These are phyloP conservation scores for Cryphonectria naterciae DNA, from an alignment of 2,329 filamentous ascomycete genomes.

Conservation along the genomic window DNA sequence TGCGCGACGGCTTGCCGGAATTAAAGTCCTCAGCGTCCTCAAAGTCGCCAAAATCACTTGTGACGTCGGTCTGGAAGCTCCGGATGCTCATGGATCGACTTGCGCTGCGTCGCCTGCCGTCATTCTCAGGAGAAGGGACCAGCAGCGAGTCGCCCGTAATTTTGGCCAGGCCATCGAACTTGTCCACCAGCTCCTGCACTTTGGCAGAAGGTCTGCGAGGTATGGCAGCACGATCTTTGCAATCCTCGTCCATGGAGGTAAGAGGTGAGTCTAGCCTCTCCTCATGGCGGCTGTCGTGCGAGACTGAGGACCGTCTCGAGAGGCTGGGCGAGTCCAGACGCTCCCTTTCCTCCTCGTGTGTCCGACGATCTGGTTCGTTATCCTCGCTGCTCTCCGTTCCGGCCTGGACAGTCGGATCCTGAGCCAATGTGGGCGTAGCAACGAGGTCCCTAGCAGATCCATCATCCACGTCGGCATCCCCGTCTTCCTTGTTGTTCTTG, in stretches of 20 bases:
- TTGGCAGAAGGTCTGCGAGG: slow-evolving; percentile 45
- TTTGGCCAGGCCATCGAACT: slow-evolving; percentile 52
- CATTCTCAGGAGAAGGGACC: slow-evolving; percentile 8
- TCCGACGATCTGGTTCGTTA: background rate
- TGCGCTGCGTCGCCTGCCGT: slow-evolving; percentile 21
- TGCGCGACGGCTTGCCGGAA: slow-evolving; percentile 22
- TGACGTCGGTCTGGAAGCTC: slow-evolving; percentile 27
- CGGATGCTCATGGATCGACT: slow-evolving; percentile 22
- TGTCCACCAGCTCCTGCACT: slow-evolving; percentile 54
- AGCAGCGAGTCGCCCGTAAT: slow-evolving; percentile 18
- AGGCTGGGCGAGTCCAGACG: slow-evolving; percentile 17
- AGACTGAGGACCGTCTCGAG: slow-evolving; percentile 30
- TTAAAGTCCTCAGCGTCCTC: slow-evolving; percentile 34
- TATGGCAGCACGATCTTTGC: slow-evolving; percentile 33
- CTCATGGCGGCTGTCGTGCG: slow-evolving; percentile 38
- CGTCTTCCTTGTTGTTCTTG: slow-evolving; percentile 5
- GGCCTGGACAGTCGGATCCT: background rate
- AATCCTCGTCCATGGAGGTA: slow-evolving; percentile 50
- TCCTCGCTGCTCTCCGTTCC: background rate
- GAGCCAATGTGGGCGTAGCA: background rate
- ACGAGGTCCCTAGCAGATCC: background rate
- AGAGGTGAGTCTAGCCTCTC: slow-evolving; percentile 48
- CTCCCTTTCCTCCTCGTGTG: slow-evolving; percentile 1
- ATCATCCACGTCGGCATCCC: background rate
- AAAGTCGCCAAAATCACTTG: slow-evolving; percentile 38